A percentile compares a stretch with the other conserved stretches of the same genome.
Conservation (phyloP, 2,329 filamentous ascomycete genomes). For the Chrysosporium keratinophilum region DNA sequence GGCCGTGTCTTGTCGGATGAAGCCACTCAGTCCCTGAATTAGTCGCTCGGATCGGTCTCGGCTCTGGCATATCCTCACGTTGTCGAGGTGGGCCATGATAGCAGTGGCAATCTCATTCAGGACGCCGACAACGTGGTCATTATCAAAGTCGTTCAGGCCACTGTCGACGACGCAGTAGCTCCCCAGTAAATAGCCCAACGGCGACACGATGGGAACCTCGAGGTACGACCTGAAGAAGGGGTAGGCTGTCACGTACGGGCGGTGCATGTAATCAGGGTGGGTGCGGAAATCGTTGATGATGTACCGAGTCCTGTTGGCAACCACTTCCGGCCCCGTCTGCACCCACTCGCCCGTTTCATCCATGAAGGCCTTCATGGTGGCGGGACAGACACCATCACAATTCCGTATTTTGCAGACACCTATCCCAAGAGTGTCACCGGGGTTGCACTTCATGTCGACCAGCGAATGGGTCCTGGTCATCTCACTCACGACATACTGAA, state of each 20-base stretch:
- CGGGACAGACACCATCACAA: conserved; percentile 17
- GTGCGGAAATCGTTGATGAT: conserved; percentile 28
- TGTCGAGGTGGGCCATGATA: conserved; percentile 49
- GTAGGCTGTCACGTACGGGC: conserved; percentile 20
- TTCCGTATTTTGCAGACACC: background rate
- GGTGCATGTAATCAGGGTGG: conserved; percentile 25
- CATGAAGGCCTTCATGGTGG: conserved; percentile 9
- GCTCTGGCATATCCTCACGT: conserved; percentile 36
- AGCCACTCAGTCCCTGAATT: conserved; percentile 44
- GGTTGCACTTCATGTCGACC: conserved; percentile 12
- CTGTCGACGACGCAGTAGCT: conserved; percentile 49
- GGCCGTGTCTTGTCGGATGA: conserved; percentile 17
- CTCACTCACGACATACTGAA: conserved; percentile 23
- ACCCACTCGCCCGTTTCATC: background rate
- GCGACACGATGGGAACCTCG: conserved; percentile 49
- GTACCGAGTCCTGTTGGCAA: conserved; percentile 6
- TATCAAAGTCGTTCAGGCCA: conserved; percentile 38
- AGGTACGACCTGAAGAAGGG: conserved; percentile 40
- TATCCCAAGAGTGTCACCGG: background rate
- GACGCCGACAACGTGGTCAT: conserved; percentile 28
- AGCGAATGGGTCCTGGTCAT: conserved; percentile 19
- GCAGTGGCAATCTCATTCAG: conserved; percentile 42
- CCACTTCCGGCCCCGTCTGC: conserved; percentile 9
- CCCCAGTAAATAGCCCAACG: conserved; percentile 47
- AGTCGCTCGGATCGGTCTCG: conserved; percentile 46